A percentile compares a stretch with the other conserved stretches of the same genome.
These are phyloP conservation scores for Ilyonectria mors-panacis DNA, from an alignment of 2,329 filamentous ascomycete genomes.

Conservation along the genomic window DNA sequence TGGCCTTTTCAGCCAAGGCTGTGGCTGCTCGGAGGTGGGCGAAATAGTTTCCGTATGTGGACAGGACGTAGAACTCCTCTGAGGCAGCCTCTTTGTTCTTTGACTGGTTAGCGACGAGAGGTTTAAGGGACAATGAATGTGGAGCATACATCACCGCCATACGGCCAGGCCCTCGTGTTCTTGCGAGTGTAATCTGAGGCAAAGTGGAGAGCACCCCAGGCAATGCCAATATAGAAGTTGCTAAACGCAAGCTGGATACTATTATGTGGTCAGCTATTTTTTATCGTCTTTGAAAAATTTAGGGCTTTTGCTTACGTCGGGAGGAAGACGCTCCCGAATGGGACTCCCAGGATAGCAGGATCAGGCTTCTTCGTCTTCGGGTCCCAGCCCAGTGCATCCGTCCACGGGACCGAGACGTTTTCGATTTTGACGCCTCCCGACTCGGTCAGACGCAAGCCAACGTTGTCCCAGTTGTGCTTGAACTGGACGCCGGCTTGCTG, in stretches of 20 bases:
- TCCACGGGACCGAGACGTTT: constrained; percentile 70
- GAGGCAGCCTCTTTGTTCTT: constrained; percentile 69
- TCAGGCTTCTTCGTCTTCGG: constrained; percentile 64
- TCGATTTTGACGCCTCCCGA: constrained; percentile 74
- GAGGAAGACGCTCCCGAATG: constrained; percentile 71
- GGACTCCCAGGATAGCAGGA: constrained; percentile 64
- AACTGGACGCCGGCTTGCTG: constrained; percentile 71
- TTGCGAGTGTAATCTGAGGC: constrained; percentile 70
- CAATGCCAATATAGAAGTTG: constrained; percentile 77
- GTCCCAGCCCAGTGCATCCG: constrained; percentile 75
- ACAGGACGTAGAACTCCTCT: constrained; percentile 77
- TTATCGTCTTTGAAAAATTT: fast-evolving
- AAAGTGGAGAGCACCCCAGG: constrained; percentile 69
- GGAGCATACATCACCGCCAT: constrained; percentile 67
- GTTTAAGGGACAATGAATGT: fast-evolving
- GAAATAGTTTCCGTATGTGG: constrained; percentile 75
- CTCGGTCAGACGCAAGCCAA: constrained; percentile 75
- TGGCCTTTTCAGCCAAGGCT: constrained; percentile 71
- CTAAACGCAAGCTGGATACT: constrained; percentile 76
- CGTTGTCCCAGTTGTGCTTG: constrained; percentile 75
- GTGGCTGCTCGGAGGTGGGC: constrained; percentile 74
- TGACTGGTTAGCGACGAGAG: constrained; percentile 4
- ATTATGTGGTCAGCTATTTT: neutral
- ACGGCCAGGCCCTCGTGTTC: constrained; percentile 75
- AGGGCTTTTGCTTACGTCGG: constrained; percentile 62